Base-by-base conservation (phyloP, 2,329 filamentous ascomycete species). In the Chaetomium sp. region DNA sequence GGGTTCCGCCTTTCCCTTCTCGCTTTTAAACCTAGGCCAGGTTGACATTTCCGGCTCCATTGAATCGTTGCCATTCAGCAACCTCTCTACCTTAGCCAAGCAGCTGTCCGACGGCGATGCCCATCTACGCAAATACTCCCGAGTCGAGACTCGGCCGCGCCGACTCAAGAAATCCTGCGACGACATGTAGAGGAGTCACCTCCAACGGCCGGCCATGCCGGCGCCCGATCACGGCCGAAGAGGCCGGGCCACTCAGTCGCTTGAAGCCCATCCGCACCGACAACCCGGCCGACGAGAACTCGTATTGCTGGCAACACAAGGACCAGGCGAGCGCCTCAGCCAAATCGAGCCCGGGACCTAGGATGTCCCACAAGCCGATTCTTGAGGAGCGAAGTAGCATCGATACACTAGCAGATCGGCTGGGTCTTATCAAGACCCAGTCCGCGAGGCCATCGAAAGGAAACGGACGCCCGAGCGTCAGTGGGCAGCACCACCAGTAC, bases 281-380 rank as follows among this genome's bases (percentile, higher is more conserved):
- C 53, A 78, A 83, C 58, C 77, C 80, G 2, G 72, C 75, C 55
- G 78, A 82, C 48, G 79, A 83, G 58, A 76, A 73, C n/a, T 80
- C 86, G 49, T 96, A 91, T 73, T 97, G 92, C 76, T 96, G 89
- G 87, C 91, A 96, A 70, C 94, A 99, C 74, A 91, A 89, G 68
- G 89, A 94, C 55, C 94, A 99, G 71, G 89, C 89, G 54, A 67
- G 69, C 62, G 65, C 69, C 55, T 76, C 77, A 7, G 69, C 76
- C 2, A 69, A 69, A 45, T 76, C 76, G 14, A 78, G 72, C 58
- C 74, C 76, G 1, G 75, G 75, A 1, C 75, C 74, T 4, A 69
- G 70, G 43, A 65, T 66, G 56, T 69, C 68, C 43, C 68, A 74
- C 14, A 74, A 79, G 4, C 78, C 82, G 6, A 80, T 85, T 4